Percentiles rank a stretch among this genome's conserved stretches.
Evolutionary conservation across 805 yeast genomes (phyloP).

Genomic region (Spathaspora girioi): DNA sequence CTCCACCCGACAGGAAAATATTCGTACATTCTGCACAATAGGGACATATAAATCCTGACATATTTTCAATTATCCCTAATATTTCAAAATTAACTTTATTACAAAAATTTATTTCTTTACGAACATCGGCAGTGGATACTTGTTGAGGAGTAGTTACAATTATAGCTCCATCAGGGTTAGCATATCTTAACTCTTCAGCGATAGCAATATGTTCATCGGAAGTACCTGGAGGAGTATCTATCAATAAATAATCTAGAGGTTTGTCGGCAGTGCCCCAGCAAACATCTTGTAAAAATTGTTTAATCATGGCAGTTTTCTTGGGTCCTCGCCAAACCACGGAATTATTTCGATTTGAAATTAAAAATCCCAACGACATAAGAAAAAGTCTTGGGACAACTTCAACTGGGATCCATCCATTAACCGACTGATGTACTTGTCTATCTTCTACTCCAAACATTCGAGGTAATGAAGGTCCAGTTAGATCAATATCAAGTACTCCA

Average conservation of each 20-base stretch:
- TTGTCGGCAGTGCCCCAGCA: conserved; percentile 68
- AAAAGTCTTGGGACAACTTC: conserved; percentile 38
- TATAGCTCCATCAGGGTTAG: conserved; percentile 85
- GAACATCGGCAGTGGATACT: conserved; percentile 90
- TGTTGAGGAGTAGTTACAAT: conserved; percentile 96
- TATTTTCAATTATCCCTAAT: conserved; percentile 88
- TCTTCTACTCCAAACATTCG: conserved; percentile 91
- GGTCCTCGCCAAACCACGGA: conserved; percentile 99
- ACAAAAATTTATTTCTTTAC: conserved; percentile 91
- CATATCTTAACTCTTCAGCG: conserved; percentile 79
- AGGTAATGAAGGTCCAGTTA: conserved; percentile 96
- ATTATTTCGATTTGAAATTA: conserved; percentile 78
- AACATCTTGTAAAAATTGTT: conserved; percentile 88
- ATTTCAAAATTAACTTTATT: conserved; percentile 75
- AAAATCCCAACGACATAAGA: conserved; percentile 85
- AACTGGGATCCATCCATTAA: conserved; percentile 93
- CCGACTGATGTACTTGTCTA: conserved; percentile 74
- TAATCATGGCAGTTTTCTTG: conserved; percentile 94
- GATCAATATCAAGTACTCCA: conserved; percentile 93
- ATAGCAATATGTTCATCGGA: conserved; percentile 97
- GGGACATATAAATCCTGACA: conserved; percentile 97
- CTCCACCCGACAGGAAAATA: conserved; percentile 93
- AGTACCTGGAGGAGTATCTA: conserved; percentile 99
- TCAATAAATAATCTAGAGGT: conserved; percentile 67
- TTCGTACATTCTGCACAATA: conserved; percentile 88